Base-by-base conservation (phyloP, 2,329 filamentous ascomycete species). In the Xylaria sp. region DNA sequence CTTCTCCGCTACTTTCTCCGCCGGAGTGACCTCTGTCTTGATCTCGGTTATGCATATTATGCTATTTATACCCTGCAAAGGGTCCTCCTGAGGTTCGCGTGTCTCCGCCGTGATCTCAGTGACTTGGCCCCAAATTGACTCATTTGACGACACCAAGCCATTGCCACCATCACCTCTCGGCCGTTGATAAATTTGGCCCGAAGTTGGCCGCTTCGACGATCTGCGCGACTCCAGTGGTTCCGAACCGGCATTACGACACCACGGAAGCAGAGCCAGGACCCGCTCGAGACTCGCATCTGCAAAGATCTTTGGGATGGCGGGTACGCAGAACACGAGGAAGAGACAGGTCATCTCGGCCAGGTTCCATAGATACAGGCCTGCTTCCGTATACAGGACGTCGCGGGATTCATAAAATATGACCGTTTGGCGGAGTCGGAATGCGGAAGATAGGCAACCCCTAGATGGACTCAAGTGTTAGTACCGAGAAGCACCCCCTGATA, bases 271-370 rank as follows among this genome's bases (percentile, higher is more conserved):
- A 30, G 52, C 37, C 11, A 42, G 37, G 4, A 57, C 59, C 55
- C 49, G 54, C 11, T 47, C 54, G 30, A 54, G 16, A 8, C 42
- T 44, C 1, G 7, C 19, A 16, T 53, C 59, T 16, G 34, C 55
- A 39, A 76, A 59, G 16, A 73, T 66, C 61, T 71, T 74, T 2
- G 75, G 72, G 2, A 74, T 55, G 35, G 69, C 71, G 3, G 75
- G 74, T n/a, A 75, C 61, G 56, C 72, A 71, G 59, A 73, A 62
- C 34, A 76, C 72, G 63, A 78, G 74, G 67, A 78, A 78, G 5
- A 72, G 73, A 56, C 74, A 76, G 2, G 75, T 76, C 72, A 76
- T 78, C 60, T 78, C 76, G 9, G 70, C 75, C 16, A 65, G 68
- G 1, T 71, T 73, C 76, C 75, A 78, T 65, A 78, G 76, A 8